A percentile compares a stretch with the other conserved stretches of the same genome.
phyloP scores from a whole-genome alignment of 139 green algal species.

The Limnomonas spitsbergensis region DNA sequence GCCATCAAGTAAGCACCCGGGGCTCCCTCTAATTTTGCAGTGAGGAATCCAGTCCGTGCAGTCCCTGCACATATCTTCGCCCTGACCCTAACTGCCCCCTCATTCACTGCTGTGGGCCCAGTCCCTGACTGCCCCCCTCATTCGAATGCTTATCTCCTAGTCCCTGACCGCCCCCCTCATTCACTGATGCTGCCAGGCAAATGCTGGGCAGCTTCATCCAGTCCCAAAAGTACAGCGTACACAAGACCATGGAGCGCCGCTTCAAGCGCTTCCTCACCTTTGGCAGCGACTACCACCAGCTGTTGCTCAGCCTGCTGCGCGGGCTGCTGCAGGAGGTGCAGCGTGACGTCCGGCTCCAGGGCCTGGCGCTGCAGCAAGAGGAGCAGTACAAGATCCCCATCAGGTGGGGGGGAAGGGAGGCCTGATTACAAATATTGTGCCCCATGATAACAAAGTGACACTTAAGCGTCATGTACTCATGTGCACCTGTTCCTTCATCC shows the following conservation, averaged over 20 bases:
- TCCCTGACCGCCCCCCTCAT: too few species aligned
- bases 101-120: background rate
- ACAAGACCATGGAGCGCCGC: slow-evolving; percentile 74
- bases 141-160: too few species aligned
- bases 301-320: slow-evolving; percentile 47
- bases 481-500: too few species aligned
- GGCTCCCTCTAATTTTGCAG: too few species aligned
- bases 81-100: too few species aligned
- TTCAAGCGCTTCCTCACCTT: slow-evolving; percentile 43
- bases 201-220: slow-evolving; percentile 94
- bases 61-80: background rate
- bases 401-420: slow-evolving; percentile 26
- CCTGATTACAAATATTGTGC: background rate
- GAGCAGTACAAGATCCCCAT: slow-evolving; percentile 28
- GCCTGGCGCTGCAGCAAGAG: slow-evolving; percentile 16
- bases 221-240: slow-evolving; percentile 93
- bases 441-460: background rate
- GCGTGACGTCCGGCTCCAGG: slow-evolving; percentile 46
- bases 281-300: slow-evolving; percentile 40
- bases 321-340: slow-evolving; percentile 69
- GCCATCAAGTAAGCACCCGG: slow-evolving; percentile 59
- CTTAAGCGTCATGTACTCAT: too few species aligned
- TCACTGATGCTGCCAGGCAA: slow-evolving; percentile 46
- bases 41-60: background rate
- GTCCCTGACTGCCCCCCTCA: too few species aligned